These are phyloP conservation scores for Rubroboletus satanas DNA, from an alignment of 768 basidiomycete genomes.

Conservation along the genomic window DNA sequence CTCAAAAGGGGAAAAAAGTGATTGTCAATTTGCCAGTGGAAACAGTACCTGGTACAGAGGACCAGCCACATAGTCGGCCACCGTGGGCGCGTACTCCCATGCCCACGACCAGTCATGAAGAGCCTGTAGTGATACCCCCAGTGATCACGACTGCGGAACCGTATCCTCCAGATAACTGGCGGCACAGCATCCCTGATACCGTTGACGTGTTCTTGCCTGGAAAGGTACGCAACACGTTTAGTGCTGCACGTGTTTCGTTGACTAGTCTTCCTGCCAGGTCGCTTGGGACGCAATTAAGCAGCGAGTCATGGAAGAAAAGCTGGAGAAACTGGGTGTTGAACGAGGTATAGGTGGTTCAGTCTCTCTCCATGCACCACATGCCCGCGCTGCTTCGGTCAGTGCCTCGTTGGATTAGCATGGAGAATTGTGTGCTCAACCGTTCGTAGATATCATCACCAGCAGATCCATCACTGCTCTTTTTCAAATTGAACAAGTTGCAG, in stretches of 20 bases:
- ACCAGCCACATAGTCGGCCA: conserved; percentile 40
- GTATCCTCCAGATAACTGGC: conserved; percentile 65
- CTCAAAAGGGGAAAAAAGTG: conserved; percentile 59
- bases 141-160: conserved; percentile 45
- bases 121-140: conserved; percentile 25
- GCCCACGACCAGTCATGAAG: conserved; percentile 33
- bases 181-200: conserved; percentile 53
- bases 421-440: conserved; percentile 1
- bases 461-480: conserved; percentile 75
- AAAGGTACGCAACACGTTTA: conserved; percentile 46
- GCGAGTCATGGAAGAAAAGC: conserved; percentile 72
- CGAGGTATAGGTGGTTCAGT: conserved; percentile 49
- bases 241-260: conserved; percentile 1
- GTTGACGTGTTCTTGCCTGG: conserved; percentile 83
- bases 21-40: conserved; percentile 73
- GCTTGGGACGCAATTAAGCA: conserved; percentile 75
- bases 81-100: conserved; percentile 64
- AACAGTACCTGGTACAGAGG: conserved; percentile 38
- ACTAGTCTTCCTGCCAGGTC: conserved; percentile 37
- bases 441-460: conserved; percentile 85
- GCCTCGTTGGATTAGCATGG: conserved; percentile 20
- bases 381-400: conserved; percentile 80
- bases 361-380: conserved; percentile 70
- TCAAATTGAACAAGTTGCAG: conserved; percentile 82
- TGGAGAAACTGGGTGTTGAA: conserved; percentile 78